These are phyloP conservation scores for Talaromyces liani DNA, from an alignment of 495 filamentous ascomycete genomes.

Conservation along the genomic window DNA sequence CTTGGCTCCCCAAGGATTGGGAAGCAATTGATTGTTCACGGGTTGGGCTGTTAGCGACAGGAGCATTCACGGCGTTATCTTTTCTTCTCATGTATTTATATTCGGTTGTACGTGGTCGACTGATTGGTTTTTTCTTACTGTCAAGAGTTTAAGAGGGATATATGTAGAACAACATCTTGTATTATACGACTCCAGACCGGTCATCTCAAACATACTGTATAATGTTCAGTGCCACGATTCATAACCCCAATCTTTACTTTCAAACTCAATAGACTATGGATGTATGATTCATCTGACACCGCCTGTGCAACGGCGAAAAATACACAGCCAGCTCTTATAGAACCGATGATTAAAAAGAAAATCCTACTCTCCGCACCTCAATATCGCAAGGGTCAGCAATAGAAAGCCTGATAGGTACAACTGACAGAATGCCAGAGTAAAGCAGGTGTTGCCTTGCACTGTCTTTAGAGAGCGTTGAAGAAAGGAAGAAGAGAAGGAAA, in stretches of 20 bases:
- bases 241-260: neutral
- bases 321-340: slow-evolving; percentile 91
- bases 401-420: slow-evolving; percentile 37
- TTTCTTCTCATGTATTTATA: slow-evolving; percentile 4
- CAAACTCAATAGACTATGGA: slow-evolving; percentile 11
- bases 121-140: neutral
- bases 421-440: slow-evolving; percentile 62
- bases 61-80: slow-evolving; percentile 9
- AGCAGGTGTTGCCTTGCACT: slow-evolving; percentile 69
- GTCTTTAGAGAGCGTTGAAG: slow-evolving; percentile 75
- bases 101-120: neutral
- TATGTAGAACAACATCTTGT: slow-evolving; percentile 1
- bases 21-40: slow-evolving; percentile 10
- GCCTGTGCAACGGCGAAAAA: slow-evolving; percentile 61
- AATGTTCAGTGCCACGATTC: neutral
- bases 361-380: slow-evolving; percentile 65
- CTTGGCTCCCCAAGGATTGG: slow-evolving; percentile 46
- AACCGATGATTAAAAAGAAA: slow-evolving; percentile 49
- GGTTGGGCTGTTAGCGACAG: neutral
- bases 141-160: neutral
- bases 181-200: neutral
- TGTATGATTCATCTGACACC: slow-evolving; percentile 88
- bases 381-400: slow-evolving; percentile 76
- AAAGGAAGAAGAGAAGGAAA: slow-evolving; percentile 27
- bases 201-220: neutral